phyloP scores from a whole-genome alignment of 148 eudicot genomes.

The Fagopyrum tataricum region DNA sequence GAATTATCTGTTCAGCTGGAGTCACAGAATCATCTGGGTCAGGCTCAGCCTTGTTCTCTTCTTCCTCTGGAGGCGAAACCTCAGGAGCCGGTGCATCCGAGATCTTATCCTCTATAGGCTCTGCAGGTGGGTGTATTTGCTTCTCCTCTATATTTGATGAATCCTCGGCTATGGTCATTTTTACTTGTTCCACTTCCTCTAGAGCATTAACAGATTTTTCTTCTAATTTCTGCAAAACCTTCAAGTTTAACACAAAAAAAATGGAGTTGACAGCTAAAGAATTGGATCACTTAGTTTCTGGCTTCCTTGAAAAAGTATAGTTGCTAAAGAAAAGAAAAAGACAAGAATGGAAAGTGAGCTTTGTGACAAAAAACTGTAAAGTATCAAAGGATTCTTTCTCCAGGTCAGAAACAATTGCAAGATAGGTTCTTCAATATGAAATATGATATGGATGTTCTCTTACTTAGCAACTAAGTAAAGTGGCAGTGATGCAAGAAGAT shows the following conservation, averaged over 20 bases:
- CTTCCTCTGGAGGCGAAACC: constrained; percentile 7
- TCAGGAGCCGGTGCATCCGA: not conserved
- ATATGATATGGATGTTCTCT: too few species aligned
- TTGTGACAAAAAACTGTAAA: not conserved
- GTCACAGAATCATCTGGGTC: not conserved
- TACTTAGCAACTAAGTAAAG: not conserved
- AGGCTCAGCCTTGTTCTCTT: constrained; percentile 14
- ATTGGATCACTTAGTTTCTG: not conserved
- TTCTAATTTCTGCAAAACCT: constrained; percentile 30
- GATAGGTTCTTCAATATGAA: not conserved
- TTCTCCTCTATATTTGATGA: constrained; percentile 21
- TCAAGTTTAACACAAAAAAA: not conserved
- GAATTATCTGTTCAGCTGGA: not conserved
- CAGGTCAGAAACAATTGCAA: too few species aligned
- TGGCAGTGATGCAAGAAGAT: not conserved
- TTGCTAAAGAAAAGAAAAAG: not conserved
- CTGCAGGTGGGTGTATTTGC: constrained; percentile 13
- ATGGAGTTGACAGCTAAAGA: too few species aligned
- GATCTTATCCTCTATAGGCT: not conserved
- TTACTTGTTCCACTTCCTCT: constrained; percentile 17
- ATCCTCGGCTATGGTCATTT: constrained; percentile 25
- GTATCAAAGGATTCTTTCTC: not conserved
- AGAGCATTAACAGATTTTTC: constrained; percentile 8
- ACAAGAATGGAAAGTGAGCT: not conserved
- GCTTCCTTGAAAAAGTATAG: not conserved